A percentile compares a stretch with the other conserved stretches of the same genome.
phyloP scores from a whole-genome alignment of 2,329 filamentous ascomycete species.

The Helicocarpus griseus region DNA sequence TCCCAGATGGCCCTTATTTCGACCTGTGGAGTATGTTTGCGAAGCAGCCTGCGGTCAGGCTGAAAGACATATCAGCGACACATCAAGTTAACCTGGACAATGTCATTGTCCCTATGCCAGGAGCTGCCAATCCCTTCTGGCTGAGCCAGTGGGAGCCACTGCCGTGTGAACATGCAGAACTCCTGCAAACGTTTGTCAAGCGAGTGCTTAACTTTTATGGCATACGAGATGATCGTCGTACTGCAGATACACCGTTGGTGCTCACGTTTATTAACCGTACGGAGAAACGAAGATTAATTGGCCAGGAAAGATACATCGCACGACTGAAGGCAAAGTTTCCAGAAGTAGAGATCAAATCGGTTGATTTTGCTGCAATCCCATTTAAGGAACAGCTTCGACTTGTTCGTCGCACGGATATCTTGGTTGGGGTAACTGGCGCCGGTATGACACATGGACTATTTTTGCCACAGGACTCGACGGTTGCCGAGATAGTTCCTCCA shows the following conservation, averaged over 20 bases:
- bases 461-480: slow-evolving; percentile 23
- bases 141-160: slow-evolving; percentile 30
- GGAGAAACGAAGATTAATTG: slow-evolving; percentile 21
- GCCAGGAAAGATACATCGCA: slow-evolving; percentile 21
- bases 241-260: slow-evolving; percentile 5
- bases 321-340: slow-evolving; percentile 17
- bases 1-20: slow-evolving; percentile 25
- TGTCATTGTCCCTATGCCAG: slow-evolving; percentile 33
- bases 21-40: slow-evolving; percentile 32
- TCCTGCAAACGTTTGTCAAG: slow-evolving; percentile 23
- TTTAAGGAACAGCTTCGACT: slow-evolving; percentile 29
- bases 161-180: slow-evolving; percentile 22
- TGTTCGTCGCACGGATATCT: slow-evolving; percentile 30
- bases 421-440: slow-evolving; percentile 38
- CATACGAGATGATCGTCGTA: slow-evolving; percentile 8
- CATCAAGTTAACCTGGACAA: slow-evolving; percentile 15
- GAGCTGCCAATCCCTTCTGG: slow-evolving; percentile 35
- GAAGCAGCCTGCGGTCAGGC: slow-evolving; percentile 20
- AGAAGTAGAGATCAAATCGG: slow-evolving; percentile 20
- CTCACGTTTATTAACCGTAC: slow-evolving; percentile 31
- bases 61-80: slow-evolving; percentile 15
- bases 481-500: slow-evolving; percentile 37
- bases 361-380: slow-evolving; percentile 33
- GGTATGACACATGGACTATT: slow-evolving; percentile 37
- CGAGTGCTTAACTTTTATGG: slow-evolving; percentile 19